Conservation (phyloP, 2,329 filamentous ascomycete species). For the Clarireedia monteithiana region DNA sequence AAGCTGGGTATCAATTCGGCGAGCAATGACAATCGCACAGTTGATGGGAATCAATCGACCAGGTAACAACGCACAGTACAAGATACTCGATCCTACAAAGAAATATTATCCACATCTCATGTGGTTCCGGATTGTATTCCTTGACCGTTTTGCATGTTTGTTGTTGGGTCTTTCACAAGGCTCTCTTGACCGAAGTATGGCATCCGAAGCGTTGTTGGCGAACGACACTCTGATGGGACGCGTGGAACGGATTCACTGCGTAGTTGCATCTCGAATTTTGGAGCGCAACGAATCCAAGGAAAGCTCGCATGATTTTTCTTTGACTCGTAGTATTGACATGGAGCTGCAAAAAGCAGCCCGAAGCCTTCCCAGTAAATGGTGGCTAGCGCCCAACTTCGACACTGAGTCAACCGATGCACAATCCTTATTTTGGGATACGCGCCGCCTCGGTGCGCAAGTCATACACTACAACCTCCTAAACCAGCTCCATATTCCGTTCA, state of each 20-base stretch:
- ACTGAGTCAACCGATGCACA: neutral
- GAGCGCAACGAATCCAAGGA: constrained; percentile 21
- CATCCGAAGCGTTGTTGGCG: constrained; percentile 18
- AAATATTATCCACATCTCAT: constrained; percentile 28
- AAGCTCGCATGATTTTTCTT: constrained; percentile 18
- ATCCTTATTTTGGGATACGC: neutral
- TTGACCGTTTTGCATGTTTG: constrained; percentile 37
- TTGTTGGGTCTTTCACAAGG: constrained; percentile 24
- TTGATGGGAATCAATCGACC: constrained; percentile 24
- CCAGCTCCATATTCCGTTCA: constrained; percentile 35
- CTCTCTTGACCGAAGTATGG: constrained; percentile 12
- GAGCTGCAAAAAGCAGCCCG: constrained; percentile 19
- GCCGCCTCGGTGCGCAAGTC: constrained; percentile 24
- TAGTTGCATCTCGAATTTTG: constrained; percentile 20
- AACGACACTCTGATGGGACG: constrained; percentile 11
- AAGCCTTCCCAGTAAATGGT: constrained; percentile 22
- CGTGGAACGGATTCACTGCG: constrained; percentile 7
- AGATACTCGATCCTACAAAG: neutral
- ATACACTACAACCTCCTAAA: constrained; percentile 33
- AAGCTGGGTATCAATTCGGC: constrained; percentile 38
- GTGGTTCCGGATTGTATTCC: constrained; percentile 39
- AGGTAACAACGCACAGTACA: neutral
- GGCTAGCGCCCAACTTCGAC: constrained; percentile 17
- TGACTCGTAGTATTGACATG: constrained; percentile 26
- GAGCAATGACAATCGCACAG: constrained; percentile 39